Conservation (phyloP, 192 early-diverging fungal species). For the Coemansia sp. region DNA sequence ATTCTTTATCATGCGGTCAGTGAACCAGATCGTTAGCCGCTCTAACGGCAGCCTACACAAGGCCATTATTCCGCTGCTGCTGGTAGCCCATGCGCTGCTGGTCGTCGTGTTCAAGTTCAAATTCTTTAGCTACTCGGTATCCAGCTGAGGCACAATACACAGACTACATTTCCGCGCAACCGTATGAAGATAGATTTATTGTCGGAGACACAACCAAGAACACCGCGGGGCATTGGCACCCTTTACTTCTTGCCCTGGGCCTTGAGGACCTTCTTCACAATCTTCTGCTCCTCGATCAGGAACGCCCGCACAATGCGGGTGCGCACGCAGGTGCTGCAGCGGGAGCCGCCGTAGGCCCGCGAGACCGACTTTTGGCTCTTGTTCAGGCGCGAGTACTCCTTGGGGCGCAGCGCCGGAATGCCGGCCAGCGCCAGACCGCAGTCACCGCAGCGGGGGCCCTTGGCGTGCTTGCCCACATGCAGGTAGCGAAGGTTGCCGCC, state of each 20-base stretch:
- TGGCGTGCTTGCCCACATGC: conserved; percentile 89
- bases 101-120: conserved; percentile 75
- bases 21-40: conserved; percentile 58
- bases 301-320: conserved; percentile 93
- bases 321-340: conserved; percentile 85
- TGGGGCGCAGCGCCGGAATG: conserved; percentile 88
- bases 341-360: conserved; percentile 96
- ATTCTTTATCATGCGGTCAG: conserved; percentile 49
- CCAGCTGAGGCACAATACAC: neutral
- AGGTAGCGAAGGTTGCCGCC: conserved; percentile 85
- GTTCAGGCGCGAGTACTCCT: conserved; percentile 84
- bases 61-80: conserved; percentile 63
- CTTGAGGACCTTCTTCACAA: conserved; percentile 99
- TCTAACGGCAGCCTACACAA: conserved; percentile 67
- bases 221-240: no score
- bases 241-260: conserved; percentile 54
- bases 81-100: conserved; percentile 64
- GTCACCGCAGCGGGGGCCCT: conserved; percentile 94
- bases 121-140: conserved; percentile 72
- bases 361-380: conserved; percentile 89
- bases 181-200: neutral
- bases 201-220: neutral
- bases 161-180: neutral
- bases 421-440: conserved; percentile 87
- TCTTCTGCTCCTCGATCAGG: conserved; percentile 99